Percentiles rank a stretch among this genome's conserved stretches.
phyloP scores from a whole-genome alignment of 148 eudicot genomes.

The Simmondsia chinensis region DNA sequence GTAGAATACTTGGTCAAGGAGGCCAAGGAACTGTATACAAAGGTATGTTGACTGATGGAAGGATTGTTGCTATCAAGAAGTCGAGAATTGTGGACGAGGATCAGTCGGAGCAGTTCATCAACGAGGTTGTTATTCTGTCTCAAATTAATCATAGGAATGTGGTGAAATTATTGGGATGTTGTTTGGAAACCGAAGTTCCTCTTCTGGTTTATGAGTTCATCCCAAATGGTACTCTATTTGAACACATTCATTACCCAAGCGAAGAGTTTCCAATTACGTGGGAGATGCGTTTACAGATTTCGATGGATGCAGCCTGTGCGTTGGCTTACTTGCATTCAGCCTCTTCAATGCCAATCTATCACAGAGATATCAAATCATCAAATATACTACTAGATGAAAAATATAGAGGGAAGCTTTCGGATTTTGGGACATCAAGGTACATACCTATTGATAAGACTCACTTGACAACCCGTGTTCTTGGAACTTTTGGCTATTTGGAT shows the following conservation, averaged over 20 bases:
- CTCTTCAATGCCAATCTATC: slow-evolving; percentile 10
- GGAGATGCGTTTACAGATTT: slow-evolving; percentile 13
- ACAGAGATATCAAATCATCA: slow-evolving; percentile 16
- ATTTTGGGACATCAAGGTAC: slow-evolving; percentile 16
- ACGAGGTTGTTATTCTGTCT: slow-evolving; percentile 17
- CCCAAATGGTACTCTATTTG: slow-evolving; percentile 9
- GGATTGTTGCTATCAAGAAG: slow-evolving; percentile 15
- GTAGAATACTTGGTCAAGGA: slow-evolving; percentile 15
- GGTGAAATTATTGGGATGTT: slow-evolving; percentile 17
- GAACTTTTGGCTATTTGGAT: slow-evolving; percentile 22
- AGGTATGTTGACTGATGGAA: slow-evolving; percentile 17
- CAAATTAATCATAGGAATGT: slow-evolving; percentile 18
- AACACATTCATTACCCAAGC: slow-evolving; percentile 15
- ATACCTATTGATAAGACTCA: slow-evolving; percentile 15
- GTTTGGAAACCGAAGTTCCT: slow-evolving; percentile 15
- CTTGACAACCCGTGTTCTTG: slow-evolving; percentile 14
- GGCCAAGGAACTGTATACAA: slow-evolving; percentile 23
- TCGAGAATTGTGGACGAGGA: slow-evolving; percentile 11
- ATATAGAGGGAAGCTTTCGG: slow-evolving; percentile 15
- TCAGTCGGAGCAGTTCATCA: slow-evolving; percentile 6
- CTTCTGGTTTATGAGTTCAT: slow-evolving; percentile 11
- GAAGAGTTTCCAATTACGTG: slow-evolving; percentile 9
- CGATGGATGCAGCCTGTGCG: slow-evolving; percentile 12
- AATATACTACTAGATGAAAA: slow-evolving; percentile 19
- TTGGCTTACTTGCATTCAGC: slow-evolving; percentile 12